phyloP scores from a whole-genome alignment of 148 eudicot species.

The Nyssa sinensis region DNA sequence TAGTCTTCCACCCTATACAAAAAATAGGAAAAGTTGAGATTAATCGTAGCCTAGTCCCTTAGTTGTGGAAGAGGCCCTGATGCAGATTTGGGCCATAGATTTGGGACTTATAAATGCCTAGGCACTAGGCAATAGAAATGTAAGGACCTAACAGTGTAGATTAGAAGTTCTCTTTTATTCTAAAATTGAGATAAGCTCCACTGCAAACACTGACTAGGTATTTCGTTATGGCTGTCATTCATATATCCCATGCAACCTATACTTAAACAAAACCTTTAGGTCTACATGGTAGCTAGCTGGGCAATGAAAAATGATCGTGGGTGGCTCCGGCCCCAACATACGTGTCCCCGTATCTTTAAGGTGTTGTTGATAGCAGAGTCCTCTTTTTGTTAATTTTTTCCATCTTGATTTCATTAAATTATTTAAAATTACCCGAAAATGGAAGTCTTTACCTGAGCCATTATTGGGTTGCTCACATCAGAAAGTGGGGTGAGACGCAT shows the following conservation, averaged over 20 bases:
- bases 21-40: background rate
- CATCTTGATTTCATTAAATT: no score
- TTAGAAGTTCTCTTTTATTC: background rate
- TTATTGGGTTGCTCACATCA: slow-evolving; percentile 94
- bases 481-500: slow-evolving; percentile 76
- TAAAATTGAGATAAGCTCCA: background rate
- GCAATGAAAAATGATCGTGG: background rate
- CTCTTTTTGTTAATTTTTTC: background rate
- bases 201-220: background rate
- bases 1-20: slow-evolving; percentile 3
- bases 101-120: background rate
- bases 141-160: background rate
- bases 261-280: background rate
- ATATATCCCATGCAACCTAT: background rate
- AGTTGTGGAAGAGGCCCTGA: background rate
- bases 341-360: background rate
- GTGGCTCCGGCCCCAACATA: background rate
- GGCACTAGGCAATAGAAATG: background rate
- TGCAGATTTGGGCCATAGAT: background rate
- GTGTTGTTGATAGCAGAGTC: background rate
- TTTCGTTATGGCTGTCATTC: no score
- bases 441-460: slow-evolving; percentile 73
- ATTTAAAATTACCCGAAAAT: background rate
- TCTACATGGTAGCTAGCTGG: background rate
- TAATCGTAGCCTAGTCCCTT: background rate